Evolutionary conservation across 805 yeast genomes (phyloP).

Genomic region (Starmerella stigmatis): DNA sequence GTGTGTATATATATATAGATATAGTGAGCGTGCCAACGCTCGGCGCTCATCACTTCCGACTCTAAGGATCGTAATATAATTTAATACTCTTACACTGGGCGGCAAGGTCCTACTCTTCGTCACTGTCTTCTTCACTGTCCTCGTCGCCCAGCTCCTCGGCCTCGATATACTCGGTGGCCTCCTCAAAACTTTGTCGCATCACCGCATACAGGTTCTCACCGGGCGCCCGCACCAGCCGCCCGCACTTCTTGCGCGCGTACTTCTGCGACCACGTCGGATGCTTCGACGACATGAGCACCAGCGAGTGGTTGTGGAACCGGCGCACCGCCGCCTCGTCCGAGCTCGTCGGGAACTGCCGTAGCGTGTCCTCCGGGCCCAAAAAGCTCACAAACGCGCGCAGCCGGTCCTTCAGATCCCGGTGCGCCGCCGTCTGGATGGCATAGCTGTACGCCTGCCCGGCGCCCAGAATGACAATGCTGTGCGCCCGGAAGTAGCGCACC

Average conservation of each 20-base stretch:
- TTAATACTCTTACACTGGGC: not conserved
- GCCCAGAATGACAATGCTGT: slow-evolving; percentile 70
- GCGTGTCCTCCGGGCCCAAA: slow-evolving; percentile 48
- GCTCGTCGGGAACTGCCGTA: slow-evolving; percentile 72
- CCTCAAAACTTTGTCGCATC: slow-evolving; percentile 72
- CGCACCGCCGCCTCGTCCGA: slow-evolving; percentile 83
- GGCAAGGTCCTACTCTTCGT: not conserved
- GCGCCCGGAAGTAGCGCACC: slow-evolving; percentile 59
- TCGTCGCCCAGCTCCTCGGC: slow-evolving; percentile 20
- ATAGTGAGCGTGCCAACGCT: too few relatives aligned
- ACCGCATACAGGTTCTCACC: slow-evolving; percentile 65
- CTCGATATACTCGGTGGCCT: slow-evolving; percentile 66
- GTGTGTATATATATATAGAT: too few relatives aligned
- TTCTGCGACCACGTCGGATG: slow-evolving; percentile 83
- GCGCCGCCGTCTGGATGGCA: slow-evolving; percentile 77
- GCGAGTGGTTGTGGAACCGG: slow-evolving; percentile 81
- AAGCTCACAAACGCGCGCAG: slow-evolving; percentile 64
- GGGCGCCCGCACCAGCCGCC: slow-evolving; percentile 70
- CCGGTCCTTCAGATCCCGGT: slow-evolving; percentile 54
- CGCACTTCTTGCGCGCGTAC: slow-evolving; percentile 75
- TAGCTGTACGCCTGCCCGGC: slow-evolving; percentile 85
- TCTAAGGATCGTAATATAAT: too few relatives aligned
- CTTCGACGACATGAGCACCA: slow-evolving; percentile 62
- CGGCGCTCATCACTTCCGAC: too few relatives aligned
- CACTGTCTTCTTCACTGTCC: slow-evolving; percentile 6